These are phyloP conservation scores for Russula virescens DNA, from an alignment of 768 basidiomycete species.

Conservation along the genomic window DNA sequence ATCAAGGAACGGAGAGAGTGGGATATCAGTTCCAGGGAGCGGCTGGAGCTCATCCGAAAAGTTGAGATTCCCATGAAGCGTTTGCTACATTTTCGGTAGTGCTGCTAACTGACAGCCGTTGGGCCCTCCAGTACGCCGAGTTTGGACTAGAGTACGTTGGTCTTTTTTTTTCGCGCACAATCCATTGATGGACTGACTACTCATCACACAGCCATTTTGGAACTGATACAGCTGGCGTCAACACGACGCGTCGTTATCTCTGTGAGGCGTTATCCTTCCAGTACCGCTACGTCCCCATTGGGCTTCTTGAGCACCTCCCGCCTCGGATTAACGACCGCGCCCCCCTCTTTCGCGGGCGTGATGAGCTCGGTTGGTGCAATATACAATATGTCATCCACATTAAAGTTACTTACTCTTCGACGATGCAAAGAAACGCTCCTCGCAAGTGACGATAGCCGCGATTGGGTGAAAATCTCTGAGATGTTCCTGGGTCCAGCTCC, in stretches of 20 bases:
- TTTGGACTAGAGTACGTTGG: conserved; percentile 66
- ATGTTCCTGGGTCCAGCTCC: conserved; percentile 92
- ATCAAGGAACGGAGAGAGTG: conserved; percentile 89
- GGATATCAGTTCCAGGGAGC: conserved; percentile 84
- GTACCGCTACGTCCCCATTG: conserved; percentile 93
- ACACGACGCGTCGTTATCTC: conserved; percentile 86
- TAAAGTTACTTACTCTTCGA: conserved; percentile 1
- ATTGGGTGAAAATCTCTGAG: conserved; percentile 92
- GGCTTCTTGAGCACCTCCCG: conserved; percentile 79
- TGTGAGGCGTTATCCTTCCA: conserved; percentile 96
- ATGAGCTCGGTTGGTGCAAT: conserved; percentile 69
- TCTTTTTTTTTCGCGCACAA: not conserved
- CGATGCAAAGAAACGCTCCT: conserved; percentile 65
- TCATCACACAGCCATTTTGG: conserved; percentile 65
- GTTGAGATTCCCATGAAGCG: conserved; percentile 33
- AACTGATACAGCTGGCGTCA: conserved; percentile 83
- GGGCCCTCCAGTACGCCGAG: conserved; percentile 66
- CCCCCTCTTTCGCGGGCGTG: conserved; percentile 79
- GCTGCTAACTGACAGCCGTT: not conserved
- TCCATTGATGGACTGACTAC: not conserved
- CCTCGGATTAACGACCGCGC: conserved; percentile 85
- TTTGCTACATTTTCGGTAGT: not conserved
- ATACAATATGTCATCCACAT: not conserved
- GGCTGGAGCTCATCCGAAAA: conserved; percentile 72
- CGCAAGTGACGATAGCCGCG: conserved; percentile 68